Percentiles rank a stretch among this genome's conserved stretches.
These are phyloP conservation scores for Ehretia macrophylla DNA, from an alignment of 257 asterid species.

Conservation along the genomic window DNA sequence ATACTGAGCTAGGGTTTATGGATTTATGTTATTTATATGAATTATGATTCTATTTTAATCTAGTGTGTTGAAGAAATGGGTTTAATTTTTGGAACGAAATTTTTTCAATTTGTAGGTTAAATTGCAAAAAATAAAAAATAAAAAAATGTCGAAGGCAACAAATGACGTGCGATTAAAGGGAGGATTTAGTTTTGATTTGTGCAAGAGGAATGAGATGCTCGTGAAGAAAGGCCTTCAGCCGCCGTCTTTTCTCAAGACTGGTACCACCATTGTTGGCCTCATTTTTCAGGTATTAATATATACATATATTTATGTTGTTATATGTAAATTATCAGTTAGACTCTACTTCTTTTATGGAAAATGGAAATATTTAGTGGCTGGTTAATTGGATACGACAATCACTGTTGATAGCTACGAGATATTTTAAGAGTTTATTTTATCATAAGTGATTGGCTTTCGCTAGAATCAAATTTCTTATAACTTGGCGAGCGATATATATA, in stretches of 20 bases:
- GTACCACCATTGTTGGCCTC: slow-evolving; percentile 90
- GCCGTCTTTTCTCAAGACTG: slow-evolving; percentile 80
- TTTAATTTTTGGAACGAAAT: neutral
- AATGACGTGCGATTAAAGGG: slow-evolving; percentile 40
- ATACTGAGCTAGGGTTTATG: neutral
- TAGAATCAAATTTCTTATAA: no score
- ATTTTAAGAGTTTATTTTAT: no score
- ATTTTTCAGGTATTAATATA: slow-evolving; percentile 52
- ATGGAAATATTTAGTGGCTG: no score
- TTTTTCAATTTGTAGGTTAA: neutral
- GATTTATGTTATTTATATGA: neutral
- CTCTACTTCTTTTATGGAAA: no score
- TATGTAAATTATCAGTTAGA: neutral
- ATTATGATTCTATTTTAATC: neutral
- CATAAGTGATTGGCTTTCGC: no score
- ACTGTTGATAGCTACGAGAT: neutral
- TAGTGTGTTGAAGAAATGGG: neutral
- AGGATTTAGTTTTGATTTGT: slow-evolving; percentile 77
- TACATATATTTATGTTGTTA: neutral
- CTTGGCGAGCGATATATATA: no score
- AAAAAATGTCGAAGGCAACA: slow-evolving; percentile 17
- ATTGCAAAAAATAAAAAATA: neutral
- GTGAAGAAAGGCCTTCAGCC: slow-evolving; percentile 58
- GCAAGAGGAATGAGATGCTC: slow-evolving; percentile 85
- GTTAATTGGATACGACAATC: neutral